A percentile compares a stretch with the other conserved stretches of the same genome.
Evolutionary conservation across 495 filamentous ascomycete species (phyloP).

Genomic region (Talaromyces stipitatus): DNA sequence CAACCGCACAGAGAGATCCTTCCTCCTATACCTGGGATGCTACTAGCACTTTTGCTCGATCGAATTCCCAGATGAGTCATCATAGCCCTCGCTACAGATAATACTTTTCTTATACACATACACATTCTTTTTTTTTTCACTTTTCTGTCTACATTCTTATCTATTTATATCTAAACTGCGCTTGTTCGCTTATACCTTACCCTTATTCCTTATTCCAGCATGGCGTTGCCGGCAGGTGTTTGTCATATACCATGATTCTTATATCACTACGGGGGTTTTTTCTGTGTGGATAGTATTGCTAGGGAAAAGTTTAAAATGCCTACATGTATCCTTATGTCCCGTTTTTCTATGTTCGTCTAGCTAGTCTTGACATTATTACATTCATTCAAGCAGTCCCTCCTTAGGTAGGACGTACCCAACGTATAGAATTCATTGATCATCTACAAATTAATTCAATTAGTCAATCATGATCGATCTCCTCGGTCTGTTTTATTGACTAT

Average conservation of each 20-base stretch:
- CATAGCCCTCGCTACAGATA: slow-evolving; percentile 13
- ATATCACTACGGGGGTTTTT: neutral
- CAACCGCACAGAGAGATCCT: slow-evolving; percentile 19
- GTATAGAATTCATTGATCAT: neutral
- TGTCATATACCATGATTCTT: neutral
- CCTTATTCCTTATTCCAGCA: slow-evolving; percentile 5
- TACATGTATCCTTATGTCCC: neutral
- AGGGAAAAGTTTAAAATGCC: neutral
- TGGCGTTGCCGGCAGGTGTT: slow-evolving; percentile 5
- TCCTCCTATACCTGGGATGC: slow-evolving; percentile 32
- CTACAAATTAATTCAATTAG: neutral
- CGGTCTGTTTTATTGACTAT: neutral
- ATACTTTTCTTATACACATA: neutral
- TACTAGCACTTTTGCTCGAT: slow-evolving; percentile 26
- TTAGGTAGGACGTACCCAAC: neutral
- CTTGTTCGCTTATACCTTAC: slow-evolving; percentile 1
- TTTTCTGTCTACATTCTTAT: slow-evolving; percentile 6
- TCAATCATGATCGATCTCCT: neutral
- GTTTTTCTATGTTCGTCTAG: neutral
- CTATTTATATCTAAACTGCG: neutral
- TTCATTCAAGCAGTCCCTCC: neutral
- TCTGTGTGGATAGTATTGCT: neutral
- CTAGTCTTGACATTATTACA: neutral
- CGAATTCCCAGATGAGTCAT: slow-evolving; percentile 6
- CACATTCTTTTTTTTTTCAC: slow-evolving; percentile 8